phyloP scores from a whole-genome alignment of 1,284 basidiomycete species.

The Golubevia sp. region DNA sequence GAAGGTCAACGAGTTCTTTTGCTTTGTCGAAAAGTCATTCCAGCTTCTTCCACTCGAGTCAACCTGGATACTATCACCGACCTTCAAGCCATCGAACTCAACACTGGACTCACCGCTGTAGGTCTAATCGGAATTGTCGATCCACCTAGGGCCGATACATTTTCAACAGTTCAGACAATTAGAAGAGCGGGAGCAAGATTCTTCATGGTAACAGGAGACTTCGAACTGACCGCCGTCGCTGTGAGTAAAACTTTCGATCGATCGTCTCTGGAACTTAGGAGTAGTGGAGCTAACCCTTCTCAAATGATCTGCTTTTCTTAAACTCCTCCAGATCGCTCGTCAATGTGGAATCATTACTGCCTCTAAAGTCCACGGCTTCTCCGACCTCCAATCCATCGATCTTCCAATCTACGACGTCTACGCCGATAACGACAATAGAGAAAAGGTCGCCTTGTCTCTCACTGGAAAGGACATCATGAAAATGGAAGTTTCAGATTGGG shows the following conservation, averaged over 20 bases:
- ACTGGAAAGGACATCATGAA: conserved; percentile 13
- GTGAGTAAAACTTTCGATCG: too few species aligned
- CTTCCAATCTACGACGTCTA: conserved; percentile 13
- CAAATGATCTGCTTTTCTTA: background rate
- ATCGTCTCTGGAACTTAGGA: too few species aligned
- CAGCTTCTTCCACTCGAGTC: conserved; percentile 3
- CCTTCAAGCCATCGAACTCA: conserved; percentile 20
- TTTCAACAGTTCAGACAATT: conserved; percentile 29
- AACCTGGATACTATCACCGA: conserved; percentile 11
- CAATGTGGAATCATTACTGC: conserved; percentile 49
- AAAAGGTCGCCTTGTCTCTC: conserved; percentile 19
- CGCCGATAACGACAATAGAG: conserved; percentile 10
- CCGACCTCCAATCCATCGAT: conserved; percentile 17
- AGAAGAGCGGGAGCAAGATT: conserved; percentile 42
- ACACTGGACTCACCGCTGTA: conserved; percentile 29
- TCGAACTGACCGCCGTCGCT: conserved; percentile 39
- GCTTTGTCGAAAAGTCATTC: conserved; percentile 28
- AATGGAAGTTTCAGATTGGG: conserved; percentile 24
- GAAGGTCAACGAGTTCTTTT: conserved; percentile 48
- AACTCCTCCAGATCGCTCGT: conserved; percentile 24
- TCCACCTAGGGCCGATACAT: conserved; percentile 46
- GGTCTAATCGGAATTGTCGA: conserved; percentile 51
- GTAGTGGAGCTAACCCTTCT: too few species aligned
- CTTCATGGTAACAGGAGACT: conserved; percentile 55
- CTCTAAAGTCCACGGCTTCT: conserved; percentile 21